Evolutionary conservation across 73 alveolate species (phyloP).

Genomic region (Blepharisma japonicum): DNA sequence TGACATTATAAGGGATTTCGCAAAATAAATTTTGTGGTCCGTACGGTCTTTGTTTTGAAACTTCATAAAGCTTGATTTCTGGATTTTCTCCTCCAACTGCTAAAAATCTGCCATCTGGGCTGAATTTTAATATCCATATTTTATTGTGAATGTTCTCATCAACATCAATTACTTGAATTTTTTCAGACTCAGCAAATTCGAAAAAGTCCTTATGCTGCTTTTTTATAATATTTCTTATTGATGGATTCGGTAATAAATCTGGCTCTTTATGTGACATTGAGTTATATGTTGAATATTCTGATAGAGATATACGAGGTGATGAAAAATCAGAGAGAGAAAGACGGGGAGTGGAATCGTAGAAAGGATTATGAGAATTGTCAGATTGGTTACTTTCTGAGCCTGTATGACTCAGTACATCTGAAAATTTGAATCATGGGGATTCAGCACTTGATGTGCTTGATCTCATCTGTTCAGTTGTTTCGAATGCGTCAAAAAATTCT

Average conservation of each 20-base stretch:
- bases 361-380: no score
- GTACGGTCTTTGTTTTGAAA: neutral
- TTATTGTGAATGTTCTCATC: neutral
- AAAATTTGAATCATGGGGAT: no score
- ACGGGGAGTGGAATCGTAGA: no score
- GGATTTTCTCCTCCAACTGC: slow-evolving; percentile 12
- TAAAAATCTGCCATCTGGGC: slow-evolving; percentile 27
- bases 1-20: neutral
- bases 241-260: no score
- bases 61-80: neutral
- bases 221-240: neutral
- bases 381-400: no score
- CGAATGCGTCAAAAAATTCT: slow-evolving; percentile 23
- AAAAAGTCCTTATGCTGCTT: neutral
- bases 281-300: no score
- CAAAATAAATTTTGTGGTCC: neutral
- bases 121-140: neutral
- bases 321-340: no score
- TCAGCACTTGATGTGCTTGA: no score
- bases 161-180: neutral
- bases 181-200: slow-evolving; percentile 2
- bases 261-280: no score
- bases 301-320: no score
- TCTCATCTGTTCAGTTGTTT: slow-evolving; percentile 7
- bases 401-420: no score